Base-by-base conservation (phyloP, 805 yeast genomes). In the Pichia phayaonensis region DNA sequence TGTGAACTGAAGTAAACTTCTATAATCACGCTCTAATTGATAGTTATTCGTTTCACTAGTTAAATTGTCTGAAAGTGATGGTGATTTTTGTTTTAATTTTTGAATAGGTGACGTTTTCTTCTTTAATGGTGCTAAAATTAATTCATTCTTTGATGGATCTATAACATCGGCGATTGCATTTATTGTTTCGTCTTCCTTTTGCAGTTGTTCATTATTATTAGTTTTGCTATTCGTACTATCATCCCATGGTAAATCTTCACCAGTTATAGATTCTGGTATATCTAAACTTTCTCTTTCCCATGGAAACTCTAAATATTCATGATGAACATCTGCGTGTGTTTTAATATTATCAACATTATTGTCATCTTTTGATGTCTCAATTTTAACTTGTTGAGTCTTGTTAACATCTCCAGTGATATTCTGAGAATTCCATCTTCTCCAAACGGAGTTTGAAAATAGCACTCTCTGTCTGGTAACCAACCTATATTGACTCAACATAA, bases 1-100 rank as follows among this genome's bases (percentile, higher is more conserved):
- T 50, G 61, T 56, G 54, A 66, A 68, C 4, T 61, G 59, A 59
- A 67, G 56, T 22, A 68, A 47, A 42, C 56, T 61, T 46, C 62
- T 58, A 27, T 61, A 51, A 43, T 61, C 61, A 42, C 66, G 54
- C 48, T 65, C 69, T 13, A 64, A n/a, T 7, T 46, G 40, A 6
- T 47, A 23, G 23, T 31, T 51, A 13, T 31, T 21, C 5, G 38
- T 34, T 1, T 34, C 44, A 20, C 15, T 26, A 18, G 7, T n/a
- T n/a, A 34, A n/a, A 34, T 8, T 34, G n/a, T 34, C 38, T 8
- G 38, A 34, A 34, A 34, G n/a, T 3, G 38, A 34, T n/a, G 38
- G 7, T 34, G 38, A 34, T 34, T 34, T 34, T 20, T 34, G 44
- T 27, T 56, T 51, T 21, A 60, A 24, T 44, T 51, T 46, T 15